A percentile compares a stretch with the other conserved stretches of the same genome.
Conservation (phyloP, 2,329 filamentous ascomycete species). For the Pseudogymnoascus sp. region DNA sequence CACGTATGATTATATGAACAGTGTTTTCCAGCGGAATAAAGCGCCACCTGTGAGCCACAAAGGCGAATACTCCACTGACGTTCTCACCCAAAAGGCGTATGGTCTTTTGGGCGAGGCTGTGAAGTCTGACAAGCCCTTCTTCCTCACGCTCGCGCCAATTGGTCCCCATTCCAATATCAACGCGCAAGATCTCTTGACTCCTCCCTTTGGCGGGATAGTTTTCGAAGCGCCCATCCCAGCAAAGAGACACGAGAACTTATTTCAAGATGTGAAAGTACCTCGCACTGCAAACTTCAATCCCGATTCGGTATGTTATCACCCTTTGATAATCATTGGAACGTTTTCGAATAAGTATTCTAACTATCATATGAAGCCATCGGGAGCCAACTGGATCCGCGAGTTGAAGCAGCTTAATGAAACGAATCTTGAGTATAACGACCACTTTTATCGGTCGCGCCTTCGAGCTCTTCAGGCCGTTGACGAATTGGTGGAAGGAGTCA, state of each 20-base stretch:
- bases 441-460: constrained; percentile 45
- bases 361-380: constrained; percentile 29
- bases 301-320: constrained; percentile 36
- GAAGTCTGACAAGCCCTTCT: constrained; percentile 51
- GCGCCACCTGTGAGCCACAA: constrained; percentile 48
- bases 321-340: not conserved
- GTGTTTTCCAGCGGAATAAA: constrained; percentile 54
- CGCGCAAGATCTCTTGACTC: constrained; percentile 29
- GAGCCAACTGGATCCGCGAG: constrained; percentile 41
- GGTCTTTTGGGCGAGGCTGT: constrained; percentile 57
- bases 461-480: constrained; percentile 48
- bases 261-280: constrained; percentile 52
- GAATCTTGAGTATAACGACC: constrained; percentile 41
- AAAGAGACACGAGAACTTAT: constrained; percentile 55
- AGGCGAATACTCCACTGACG: constrained; percentile 42
- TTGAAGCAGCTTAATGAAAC: constrained; percentile 36
- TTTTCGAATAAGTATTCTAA: constrained; percentile 4
- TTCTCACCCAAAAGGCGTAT: constrained; percentile 51
- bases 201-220: not conserved
- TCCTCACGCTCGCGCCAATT: constrained; percentile 58
- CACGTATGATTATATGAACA: constrained; percentile 63
- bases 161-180: constrained; percentile 55
- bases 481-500: constrained; percentile 43
- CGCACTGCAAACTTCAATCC: constrained; percentile 62
- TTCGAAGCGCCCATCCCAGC: constrained; percentile 46